phyloP scores from a whole-genome alignment of 2,329 filamentous ascomycete genomes.

The Cryphonectria carpinicola region DNA sequence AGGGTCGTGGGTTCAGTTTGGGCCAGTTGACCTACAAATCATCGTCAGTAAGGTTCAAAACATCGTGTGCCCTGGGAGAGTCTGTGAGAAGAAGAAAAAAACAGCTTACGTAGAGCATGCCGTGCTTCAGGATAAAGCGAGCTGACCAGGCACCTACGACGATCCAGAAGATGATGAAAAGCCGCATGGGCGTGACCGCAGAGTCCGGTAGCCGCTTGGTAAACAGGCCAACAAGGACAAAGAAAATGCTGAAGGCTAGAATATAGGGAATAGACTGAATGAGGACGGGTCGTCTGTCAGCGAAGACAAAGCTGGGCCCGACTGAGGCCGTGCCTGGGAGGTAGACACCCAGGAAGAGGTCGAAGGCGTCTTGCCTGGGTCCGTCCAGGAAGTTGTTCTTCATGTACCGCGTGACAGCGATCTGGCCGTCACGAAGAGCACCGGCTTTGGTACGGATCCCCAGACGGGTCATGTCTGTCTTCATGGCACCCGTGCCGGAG shows the following conservation, averaged over 20 bases:
- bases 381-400: conserved; percentile 95
- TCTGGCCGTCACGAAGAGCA: conserved; percentile 82
- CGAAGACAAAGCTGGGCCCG: conserved; percentile 75
- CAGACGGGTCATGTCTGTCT: conserved; percentile 96
- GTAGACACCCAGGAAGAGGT: conserved; percentile 89
- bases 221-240: conserved; percentile 75
- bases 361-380: conserved; percentile 91
- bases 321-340: conserved; percentile 73
- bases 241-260: conserved; percentile 82
- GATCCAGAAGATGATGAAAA: conserved; percentile 82
- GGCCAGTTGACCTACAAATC: conserved; percentile 90
- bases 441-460: conserved; percentile 86
- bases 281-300: conserved; percentile 80
- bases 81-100: conserved; percentile 39
- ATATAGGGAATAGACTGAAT: conserved; percentile 95
- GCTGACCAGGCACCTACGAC: conserved; percentile 70
- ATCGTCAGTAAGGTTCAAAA: conserved; percentile 29
- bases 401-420: conserved; percentile 87
- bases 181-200: conserved; percentile 76
- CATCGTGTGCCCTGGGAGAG: conserved; percentile 23
- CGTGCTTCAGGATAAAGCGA: conserved; percentile 80
- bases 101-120: conserved; percentile 87
- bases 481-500: conserved; percentile 94
- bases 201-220: conserved; percentile 74
- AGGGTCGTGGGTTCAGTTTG: conserved; percentile 87